Evolutionary conservation across 106 monocot species (phyloP), one percentile per base, ranked within the genome.

Genomic region (Xerophyta viscosa): DNA sequence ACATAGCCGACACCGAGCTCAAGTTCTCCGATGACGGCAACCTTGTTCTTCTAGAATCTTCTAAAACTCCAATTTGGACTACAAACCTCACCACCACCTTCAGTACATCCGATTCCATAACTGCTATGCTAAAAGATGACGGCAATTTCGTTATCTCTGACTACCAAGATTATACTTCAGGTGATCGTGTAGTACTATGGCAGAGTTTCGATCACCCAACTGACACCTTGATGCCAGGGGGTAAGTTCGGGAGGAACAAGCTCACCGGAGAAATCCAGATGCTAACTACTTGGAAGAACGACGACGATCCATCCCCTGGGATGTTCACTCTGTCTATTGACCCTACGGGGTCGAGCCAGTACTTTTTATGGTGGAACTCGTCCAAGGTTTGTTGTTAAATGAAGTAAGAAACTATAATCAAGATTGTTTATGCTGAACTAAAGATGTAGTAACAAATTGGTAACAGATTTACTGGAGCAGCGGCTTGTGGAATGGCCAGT

Each of bases 141-240:
- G 72, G 78, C 12, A 73, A 78, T 50, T 56, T 78, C 20, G 66
- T 78, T 12, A 43, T 73, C 6, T 31, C 13, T 21, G 26, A 56
- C 24, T 29, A 27, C 41, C 60, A 43, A 0, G 31, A 49, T 23
- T 60, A 65, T 4, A 28, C 29, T 17, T 17, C 26, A 1, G 20
- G 31, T 13, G 26, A 15, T 6, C n/a, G n/a, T n/a, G n/a, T n/a
- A 1, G 13, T 41, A 19, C 29, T 55, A 2, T 78, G 78, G 78
- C 72, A 78, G 26, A 78, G 78, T 48, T 68, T 78, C 29, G 61
- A 63, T 17, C 72, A 78, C 52, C 78, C 72, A 18, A 78, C 72
- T 3, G 67, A 78, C 41, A 72, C 72, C 7, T 72, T 66, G 78
- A 49, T 78, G 20, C 66, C 67, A 1, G 58, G 41, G 1, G 68